These are phyloP conservation scores for Tolypocladium tropicale DNA, from an alignment of 2,329 filamentous ascomycete genomes.

Conservation along the genomic window DNA sequence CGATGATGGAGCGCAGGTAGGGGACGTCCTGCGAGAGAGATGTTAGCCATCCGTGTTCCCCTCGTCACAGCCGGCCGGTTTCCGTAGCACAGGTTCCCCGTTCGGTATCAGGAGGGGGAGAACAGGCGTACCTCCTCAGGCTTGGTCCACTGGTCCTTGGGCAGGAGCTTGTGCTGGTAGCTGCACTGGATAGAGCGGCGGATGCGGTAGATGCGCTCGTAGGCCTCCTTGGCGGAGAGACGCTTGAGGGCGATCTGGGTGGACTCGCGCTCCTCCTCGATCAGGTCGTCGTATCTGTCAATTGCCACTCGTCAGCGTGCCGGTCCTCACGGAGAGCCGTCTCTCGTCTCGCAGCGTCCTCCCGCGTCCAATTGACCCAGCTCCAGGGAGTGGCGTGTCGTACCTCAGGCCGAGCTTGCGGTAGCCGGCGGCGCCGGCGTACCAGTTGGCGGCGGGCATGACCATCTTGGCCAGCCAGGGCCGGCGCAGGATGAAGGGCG, in stretches of 20 bases:
- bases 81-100: neutral
- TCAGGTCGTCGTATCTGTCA: slow-evolving; percentile 80
- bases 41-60: neutral
- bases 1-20: slow-evolving; percentile 44
- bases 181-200: slow-evolving; percentile 82
- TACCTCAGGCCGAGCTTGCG: slow-evolving; percentile 87
- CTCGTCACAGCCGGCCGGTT: neutral
- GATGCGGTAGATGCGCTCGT: slow-evolving; percentile 96
- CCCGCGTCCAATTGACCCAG: neutral
- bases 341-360: neutral
- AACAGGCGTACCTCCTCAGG: slow-evolving; percentile 32
- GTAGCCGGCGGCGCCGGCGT: slow-evolving; percentile 82
- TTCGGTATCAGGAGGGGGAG: neutral
- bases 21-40: slow-evolving; percentile 32
- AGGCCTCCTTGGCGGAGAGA: slow-evolving; percentile 78
- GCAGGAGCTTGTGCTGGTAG: slow-evolving; percentile 53
- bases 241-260: slow-evolving; percentile 86
- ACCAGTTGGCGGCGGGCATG: slow-evolving; percentile 79
- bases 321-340: neutral
- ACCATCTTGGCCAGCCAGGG: slow-evolving; percentile 74
- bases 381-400: slow-evolving; percentile 12
- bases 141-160: slow-evolving; percentile 52
- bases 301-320: slow-evolving; percentile 13
- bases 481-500: slow-evolving; percentile 69
- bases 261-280: slow-evolving; percentile 81